These are phyloP conservation scores for Pythium inflatum DNA, from an alignment of 352 stramenopile genomes.

Conservation along the genomic window DNA sequence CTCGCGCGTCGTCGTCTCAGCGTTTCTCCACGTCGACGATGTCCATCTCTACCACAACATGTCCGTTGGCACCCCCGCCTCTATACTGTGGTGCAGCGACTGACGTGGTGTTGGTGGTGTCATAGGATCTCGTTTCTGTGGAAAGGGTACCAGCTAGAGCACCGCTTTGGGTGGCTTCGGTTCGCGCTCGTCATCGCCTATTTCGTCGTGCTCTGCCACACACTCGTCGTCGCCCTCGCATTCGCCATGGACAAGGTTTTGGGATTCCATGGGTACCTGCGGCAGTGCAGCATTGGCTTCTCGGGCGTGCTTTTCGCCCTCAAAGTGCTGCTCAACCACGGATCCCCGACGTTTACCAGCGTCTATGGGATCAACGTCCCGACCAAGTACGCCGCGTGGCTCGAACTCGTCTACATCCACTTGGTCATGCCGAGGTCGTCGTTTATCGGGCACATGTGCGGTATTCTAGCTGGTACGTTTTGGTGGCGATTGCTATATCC, in stretches of 20 bases:
- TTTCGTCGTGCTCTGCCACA: conserved; percentile 68
- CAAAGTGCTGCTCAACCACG: conserved; percentile 86
- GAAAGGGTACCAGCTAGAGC: conserved; percentile 84
- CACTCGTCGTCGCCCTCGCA: conserved; percentile 53
- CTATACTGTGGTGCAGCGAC: conserved; percentile 15
- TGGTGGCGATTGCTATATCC: too few relatives aligned
- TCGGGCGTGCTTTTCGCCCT: conserved; percentile 79
- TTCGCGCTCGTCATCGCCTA: conserved; percentile 57
- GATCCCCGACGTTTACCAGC: conserved; percentile 61
- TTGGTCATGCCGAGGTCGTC: conserved; percentile 80
- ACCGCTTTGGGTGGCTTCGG: conserved; percentile 47
- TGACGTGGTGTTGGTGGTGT: neutral
- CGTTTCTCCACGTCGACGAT: conserved; percentile 84
- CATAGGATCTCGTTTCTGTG: conserved; percentile 77
- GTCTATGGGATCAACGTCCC: conserved; percentile 79
- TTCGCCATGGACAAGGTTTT: conserved; percentile 41
- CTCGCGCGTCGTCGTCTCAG: conserved; percentile 62
- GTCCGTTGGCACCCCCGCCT: conserved; percentile 35
- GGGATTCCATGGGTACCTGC: conserved; percentile 22
- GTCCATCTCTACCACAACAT: conserved; percentile 93
- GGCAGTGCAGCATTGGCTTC: conserved; percentile 78
- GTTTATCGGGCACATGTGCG: conserved; percentile 86
- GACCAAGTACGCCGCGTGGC: conserved; percentile 88
- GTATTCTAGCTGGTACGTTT: conserved; percentile 75
- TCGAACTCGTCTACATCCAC: conserved; percentile 87